Conservation (phyloP, 345 rosid genomes). For the Corchorus olitorius region DNA sequence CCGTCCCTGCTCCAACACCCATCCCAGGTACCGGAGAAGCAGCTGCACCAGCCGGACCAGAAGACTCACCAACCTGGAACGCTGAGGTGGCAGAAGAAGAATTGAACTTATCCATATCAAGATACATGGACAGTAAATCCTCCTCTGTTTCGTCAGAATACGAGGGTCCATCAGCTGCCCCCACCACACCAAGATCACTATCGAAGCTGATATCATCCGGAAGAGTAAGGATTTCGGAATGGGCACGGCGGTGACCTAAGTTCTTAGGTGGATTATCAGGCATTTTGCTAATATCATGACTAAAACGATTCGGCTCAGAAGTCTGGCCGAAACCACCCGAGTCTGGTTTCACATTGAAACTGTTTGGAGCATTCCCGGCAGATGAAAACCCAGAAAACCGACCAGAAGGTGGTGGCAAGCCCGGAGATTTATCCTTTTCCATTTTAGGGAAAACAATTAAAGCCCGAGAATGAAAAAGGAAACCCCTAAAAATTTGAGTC, state of each 20-base stretch:
- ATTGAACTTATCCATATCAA: conserved; percentile 90
- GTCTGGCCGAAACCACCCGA: conserved; percentile 44
- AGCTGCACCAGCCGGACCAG: conserved; percentile 26
- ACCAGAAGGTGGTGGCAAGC: conserved; percentile 60
- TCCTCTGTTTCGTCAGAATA: conserved; percentile 87
- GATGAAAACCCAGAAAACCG: conserved; percentile 58
- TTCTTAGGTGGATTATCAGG: conserved; percentile 82
- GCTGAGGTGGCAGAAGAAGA: conserved; percentile 67
- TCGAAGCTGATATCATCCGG: conserved; percentile 93
- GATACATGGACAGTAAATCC: conserved; percentile 74
- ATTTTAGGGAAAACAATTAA: conserved; percentile 24
- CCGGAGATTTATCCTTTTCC: conserved; percentile 75
- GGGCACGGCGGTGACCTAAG: conserved; percentile 91
- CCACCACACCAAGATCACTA: conserved; percentile 84
- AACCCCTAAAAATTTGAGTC: not conserved
- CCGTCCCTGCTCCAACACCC: conserved; percentile 13
- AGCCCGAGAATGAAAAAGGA: not conserved
- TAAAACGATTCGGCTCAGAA: conserved; percentile 53
- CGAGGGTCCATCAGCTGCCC: conserved; percentile 71
- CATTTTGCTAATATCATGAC: conserved; percentile 87
- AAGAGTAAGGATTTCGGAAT: conserved; percentile 86
- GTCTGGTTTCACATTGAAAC: conserved; percentile 58
- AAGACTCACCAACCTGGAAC: conserved; percentile 64
- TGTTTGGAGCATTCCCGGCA: conserved; percentile 31
- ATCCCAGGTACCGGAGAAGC: conserved; percentile 23